Base-by-base conservation (phyloP, 805 yeast genomes). In the Scheffersomyces ergatensis region DNA sequence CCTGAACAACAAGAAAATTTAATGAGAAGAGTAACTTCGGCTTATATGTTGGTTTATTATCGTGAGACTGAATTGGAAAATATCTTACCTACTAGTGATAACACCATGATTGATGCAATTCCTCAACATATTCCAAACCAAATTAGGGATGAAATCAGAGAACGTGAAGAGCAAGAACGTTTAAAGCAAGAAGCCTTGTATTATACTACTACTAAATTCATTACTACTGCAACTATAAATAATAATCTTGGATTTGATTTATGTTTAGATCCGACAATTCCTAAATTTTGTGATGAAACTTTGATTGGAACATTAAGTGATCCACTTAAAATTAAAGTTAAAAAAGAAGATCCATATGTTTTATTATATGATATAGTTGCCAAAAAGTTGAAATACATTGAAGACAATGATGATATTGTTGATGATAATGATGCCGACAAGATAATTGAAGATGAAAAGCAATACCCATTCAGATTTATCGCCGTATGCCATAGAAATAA, bases 41-140 rank as follows among this genome's bases (percentile, higher is more conserved):
- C 99, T 2, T 93, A 93, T 57, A 93, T 93, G 99, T 77, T 93
- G 63, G 98, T 93, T 2, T 93, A 93, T 58, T 77, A 90, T 47
- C 76, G 95, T 40, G 80, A 86, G 55, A 65, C 76, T 2, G 76
- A 76, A 30, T 61, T 80, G 29, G 72, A 69, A 2, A 74, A 72
- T 11, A 71, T 92, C 13, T 70, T 93, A 43, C 80, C 79, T 11
- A 80, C 77, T 0, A 79, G 77, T 16, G 74, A 63, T 3, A 82
- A 75, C 36, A 75, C 79, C 5, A 50, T 60, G 12, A 43, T 55
- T 27, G 42, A 45, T 1, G 40, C 52, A 2, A 60, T 67, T 33
- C 97, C 98, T 2, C 50, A 57, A 1, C 85, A 86, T 53, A 80
- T 93, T 18, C 78, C 86, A 0, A 64, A 71, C 15, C 82, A 82